phyloP scores from a whole-genome alignment of 2,329 filamentous ascomycete genomes.

The Penicillium sp. region DNA sequence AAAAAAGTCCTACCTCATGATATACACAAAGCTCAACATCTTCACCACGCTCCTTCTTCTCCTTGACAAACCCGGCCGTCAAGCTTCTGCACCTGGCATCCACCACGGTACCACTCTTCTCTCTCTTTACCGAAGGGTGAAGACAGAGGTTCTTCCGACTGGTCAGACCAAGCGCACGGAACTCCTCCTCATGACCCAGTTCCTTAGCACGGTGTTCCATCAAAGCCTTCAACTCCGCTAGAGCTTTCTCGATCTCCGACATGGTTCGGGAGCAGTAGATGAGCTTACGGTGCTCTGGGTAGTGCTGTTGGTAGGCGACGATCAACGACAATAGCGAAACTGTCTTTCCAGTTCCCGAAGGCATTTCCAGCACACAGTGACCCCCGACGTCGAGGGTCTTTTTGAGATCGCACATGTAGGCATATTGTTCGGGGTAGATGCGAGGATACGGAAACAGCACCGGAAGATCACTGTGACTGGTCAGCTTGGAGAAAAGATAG shows the following conservation, averaged over 20 bases:
- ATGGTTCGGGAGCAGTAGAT: conserved; percentile 99
- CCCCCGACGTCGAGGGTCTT: conserved; percentile 88
- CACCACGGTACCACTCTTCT: conserved; percentile 91
- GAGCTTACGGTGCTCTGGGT: conserved; percentile 88
- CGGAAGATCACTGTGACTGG: conserved; percentile 56
- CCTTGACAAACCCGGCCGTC: conserved; percentile 94
- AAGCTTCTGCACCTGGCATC: conserved; percentile 94
- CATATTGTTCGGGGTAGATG: conserved; percentile 73
- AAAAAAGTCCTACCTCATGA: conserved; percentile 66
- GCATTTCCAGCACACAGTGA: conserved; percentile 97
- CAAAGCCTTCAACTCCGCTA: conserved; percentile 83
- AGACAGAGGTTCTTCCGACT: conserved; percentile 97
- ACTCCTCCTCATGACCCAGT: conserved; percentile 88
- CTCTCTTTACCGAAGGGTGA: conserved; percentile 90
- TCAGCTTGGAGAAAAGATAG: conserved; percentile 9
- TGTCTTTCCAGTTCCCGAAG: conserved; percentile 96
- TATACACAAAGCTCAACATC: conserved; percentile 93
- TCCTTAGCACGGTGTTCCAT: conserved; percentile 94
- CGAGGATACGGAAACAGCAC: conserved; percentile 72
- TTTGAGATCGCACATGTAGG: conserved; percentile 82
- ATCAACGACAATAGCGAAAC: conserved; percentile 93
- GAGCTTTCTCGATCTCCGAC: conserved; percentile 98
- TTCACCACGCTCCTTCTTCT: conserved; percentile 94
- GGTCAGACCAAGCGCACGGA: conserved; percentile 84
- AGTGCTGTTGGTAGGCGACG: conserved; percentile 91